A percentile compares a stretch with the other conserved stretches of the same genome.
phyloP scores from a whole-genome alignment of 306 rosid genomes.

The Trifolium fragiferum region DNA sequence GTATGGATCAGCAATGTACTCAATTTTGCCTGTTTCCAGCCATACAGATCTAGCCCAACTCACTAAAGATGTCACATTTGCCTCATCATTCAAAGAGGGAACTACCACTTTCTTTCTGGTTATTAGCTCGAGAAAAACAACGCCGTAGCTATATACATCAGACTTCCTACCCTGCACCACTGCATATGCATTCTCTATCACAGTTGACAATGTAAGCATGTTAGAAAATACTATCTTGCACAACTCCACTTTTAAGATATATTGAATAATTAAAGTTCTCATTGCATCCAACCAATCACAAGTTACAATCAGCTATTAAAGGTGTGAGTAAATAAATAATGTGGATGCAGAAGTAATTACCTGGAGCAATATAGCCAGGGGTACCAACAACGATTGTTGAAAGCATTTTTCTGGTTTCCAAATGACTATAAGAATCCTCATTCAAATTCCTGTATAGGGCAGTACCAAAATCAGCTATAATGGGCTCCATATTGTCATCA shows the following conservation, averaged over 20 bases:
- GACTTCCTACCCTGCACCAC: slow-evolving; percentile 51
- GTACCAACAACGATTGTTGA: slow-evolving; percentile 59
- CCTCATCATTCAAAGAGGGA: slow-evolving; percentile 40
- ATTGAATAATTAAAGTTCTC: neutral
- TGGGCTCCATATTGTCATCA: slow-evolving; percentile 77
- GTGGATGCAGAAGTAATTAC: slow-evolving; percentile 36
- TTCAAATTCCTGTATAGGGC: slow-evolving; percentile 53
- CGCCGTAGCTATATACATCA: slow-evolving; percentile 79
- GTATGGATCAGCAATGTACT: slow-evolving; percentile 55
- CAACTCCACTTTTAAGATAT: slow-evolving; percentile 27
- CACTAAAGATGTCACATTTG: slow-evolving; percentile 45
- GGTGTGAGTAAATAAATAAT: too few relatives aligned
- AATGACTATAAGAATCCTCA: slow-evolving; percentile 28
- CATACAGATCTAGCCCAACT: slow-evolving; percentile 58
- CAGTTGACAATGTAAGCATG: neutral
- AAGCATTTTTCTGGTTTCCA: slow-evolving; percentile 53
- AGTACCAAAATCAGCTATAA: slow-evolving; percentile 75
- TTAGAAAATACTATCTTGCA: neutral
- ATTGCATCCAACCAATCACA: neutral
- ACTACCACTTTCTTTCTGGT: slow-evolving; percentile 63
- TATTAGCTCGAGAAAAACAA: slow-evolving; percentile 74
- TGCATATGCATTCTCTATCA: slow-evolving; percentile 66
- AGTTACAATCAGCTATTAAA: neutral
- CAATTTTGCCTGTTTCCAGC: slow-evolving; percentile 46
- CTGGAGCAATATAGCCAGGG: slow-evolving; percentile 81